A percentile compares a stretch with the other conserved stretches of the same genome.
Conservation (phyloP, 2,329 filamentous ascomycete genomes). For the Talaromyces sp. region DNA sequence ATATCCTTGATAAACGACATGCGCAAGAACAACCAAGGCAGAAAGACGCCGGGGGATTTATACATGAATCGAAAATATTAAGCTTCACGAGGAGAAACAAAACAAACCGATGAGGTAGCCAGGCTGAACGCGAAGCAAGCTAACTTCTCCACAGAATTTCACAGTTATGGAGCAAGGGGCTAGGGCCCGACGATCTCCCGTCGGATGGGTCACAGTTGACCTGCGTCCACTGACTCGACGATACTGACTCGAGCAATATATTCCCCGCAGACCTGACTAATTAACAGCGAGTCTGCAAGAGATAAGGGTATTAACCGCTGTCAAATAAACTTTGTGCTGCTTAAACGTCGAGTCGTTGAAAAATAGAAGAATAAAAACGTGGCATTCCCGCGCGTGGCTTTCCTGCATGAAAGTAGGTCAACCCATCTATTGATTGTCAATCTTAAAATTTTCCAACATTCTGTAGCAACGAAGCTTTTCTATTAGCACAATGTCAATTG, state of each 20-base stretch:
- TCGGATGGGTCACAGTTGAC: neutral
- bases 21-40: neutral
- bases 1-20: neutral
- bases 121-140: neutral
- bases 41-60: neutral
- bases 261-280: neutral
- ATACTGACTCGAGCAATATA: neutral
- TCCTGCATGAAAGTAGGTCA: neutral
- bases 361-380: neutral
- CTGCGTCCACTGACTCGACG: neutral
- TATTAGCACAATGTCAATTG: neutral
- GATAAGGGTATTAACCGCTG: neutral
- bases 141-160: neutral
- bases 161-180: neutral
- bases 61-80: neutral
- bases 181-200: neutral
- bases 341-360: neutral
- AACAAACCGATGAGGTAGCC: neutral
- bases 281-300: neutral
- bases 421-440: neutral
- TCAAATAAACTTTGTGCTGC: neutral
- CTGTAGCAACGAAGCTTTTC: neutral
- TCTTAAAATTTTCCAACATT: neutral
- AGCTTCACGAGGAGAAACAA: neutral
- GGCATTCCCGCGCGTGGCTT: neutral